These are phyloP conservation scores for Sphaerostilbella broomeana DNA, from an alignment of 2,329 filamentous ascomycete genomes.

Conservation along the genomic window DNA sequence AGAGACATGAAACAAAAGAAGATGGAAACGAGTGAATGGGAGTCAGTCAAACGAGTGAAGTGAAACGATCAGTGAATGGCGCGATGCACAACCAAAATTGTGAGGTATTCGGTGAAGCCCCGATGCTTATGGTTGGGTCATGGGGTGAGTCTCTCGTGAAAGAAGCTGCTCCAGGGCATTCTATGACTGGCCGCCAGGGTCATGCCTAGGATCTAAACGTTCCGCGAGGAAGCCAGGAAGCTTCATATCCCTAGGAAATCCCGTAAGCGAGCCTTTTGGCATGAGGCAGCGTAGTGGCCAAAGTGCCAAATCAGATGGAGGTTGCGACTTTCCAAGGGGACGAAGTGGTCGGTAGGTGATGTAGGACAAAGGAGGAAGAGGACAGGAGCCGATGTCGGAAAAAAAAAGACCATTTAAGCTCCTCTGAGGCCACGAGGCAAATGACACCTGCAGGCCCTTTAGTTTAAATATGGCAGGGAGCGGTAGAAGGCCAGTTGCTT, in stretches of 20 bases:
- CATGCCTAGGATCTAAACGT: constrained; percentile 8
- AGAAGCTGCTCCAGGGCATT: constrained; percentile 5
- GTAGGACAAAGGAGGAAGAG: background rate
- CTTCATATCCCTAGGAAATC: constrained; percentile 12
- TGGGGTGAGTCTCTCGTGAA: background rate
- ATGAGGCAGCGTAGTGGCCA: background rate
- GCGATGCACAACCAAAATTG: constrained; percentile 2
- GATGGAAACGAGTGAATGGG: constrained; percentile 8
- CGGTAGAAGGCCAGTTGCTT: background rate
- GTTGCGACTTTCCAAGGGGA: background rate
- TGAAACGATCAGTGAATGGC: constrained; percentile 1
- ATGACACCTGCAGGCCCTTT: background rate
- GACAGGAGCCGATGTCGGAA: constrained; percentile 2
- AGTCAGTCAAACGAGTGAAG: constrained; percentile 9
- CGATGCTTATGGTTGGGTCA: constrained; percentile 1
- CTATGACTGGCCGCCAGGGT: constrained; percentile 11
- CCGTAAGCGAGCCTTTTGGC: constrained; percentile 2
- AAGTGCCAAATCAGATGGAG: background rate
- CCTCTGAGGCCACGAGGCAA: background rate
- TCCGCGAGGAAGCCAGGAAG: constrained; percentile 4
- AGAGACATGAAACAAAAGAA: constrained; percentile 8
- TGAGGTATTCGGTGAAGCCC: background rate
- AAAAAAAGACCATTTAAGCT: background rate
- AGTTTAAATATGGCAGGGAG: background rate
- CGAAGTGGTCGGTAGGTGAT: background rate